phyloP scores from a whole-genome alignment of 768 basidiomycete genomes.

The Favolaschia claudopus region DNA sequence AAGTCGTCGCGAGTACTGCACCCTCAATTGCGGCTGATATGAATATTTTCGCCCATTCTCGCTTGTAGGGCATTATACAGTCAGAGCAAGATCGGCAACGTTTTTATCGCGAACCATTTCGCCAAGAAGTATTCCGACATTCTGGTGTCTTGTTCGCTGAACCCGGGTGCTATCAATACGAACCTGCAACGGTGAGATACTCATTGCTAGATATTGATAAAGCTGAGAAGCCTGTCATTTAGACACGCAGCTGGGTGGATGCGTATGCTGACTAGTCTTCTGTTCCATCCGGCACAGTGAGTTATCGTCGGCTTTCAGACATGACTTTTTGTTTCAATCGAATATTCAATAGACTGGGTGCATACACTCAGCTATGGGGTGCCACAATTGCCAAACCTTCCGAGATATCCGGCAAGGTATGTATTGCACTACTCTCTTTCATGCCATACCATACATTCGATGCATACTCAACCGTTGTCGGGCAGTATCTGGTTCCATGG shows the following conservation, averaged over 20 bases:
- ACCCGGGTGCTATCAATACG: slow-evolving; percentile 35
- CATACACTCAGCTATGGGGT: not conserved
- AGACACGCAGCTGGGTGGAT: not conserved
- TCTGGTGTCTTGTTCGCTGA: slow-evolving; percentile 31
- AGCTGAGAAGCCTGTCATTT: not conserved
- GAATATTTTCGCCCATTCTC: not conserved
- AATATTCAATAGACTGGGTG: not conserved
- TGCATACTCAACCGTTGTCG: too few relatives aligned
- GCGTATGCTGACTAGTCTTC: not conserved
- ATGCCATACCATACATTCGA: not conserved
- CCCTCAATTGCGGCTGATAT: too few relatives aligned
- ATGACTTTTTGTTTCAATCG: not conserved
- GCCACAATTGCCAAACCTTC: not conserved
- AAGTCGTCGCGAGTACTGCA: not conserved
- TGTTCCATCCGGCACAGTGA: not conserved
- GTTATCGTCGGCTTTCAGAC: not conserved
- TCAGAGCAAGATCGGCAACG: slow-evolving; percentile 32
- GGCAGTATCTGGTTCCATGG: slow-evolving; percentile 47
- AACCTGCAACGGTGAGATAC: slow-evolving; percentile 19
- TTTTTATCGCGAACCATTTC: slow-evolving; percentile 36
- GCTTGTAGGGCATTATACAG: not conserved
- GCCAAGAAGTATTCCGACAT: slow-evolving; percentile 34
- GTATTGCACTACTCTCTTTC: not conserved
- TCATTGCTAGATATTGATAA: not conserved
- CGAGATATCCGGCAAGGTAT: not conserved